Conservation (phyloP, 1,284 basidiomycete species). For the Cutaneotrichosporon sp. region DNA sequence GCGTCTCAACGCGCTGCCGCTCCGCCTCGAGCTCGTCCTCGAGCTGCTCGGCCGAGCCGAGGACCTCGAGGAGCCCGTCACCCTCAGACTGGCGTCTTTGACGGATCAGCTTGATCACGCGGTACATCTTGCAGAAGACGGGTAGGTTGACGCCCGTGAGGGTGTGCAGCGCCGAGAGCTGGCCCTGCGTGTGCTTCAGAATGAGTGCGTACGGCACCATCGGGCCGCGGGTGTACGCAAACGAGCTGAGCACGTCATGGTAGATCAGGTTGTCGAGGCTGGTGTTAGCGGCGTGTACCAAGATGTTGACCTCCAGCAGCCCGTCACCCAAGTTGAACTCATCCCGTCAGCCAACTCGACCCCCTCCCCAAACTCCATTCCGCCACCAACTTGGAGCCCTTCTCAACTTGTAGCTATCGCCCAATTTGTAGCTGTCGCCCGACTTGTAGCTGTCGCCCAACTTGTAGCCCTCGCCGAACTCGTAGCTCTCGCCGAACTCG, state of each 20-base stretch:
- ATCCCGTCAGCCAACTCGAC: no score
- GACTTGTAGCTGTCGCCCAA: no score
- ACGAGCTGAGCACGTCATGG: conserved; percentile 7
- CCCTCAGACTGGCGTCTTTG: not conserved
- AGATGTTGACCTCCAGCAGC: no score
- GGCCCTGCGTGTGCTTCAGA: conserved; percentile 2
- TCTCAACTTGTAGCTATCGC: no score
- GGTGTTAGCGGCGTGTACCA: not conserved
- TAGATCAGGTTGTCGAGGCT: conserved; percentile 6
- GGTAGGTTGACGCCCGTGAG: conserved; percentile 4
- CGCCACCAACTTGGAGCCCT: no score
- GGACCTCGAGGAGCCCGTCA: not conserved
- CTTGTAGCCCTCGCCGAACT: no score
- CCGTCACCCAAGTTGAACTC: no score
- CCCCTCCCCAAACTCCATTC: no score
- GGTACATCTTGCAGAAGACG: conserved; percentile 5
- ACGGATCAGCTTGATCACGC: conserved; percentile 1
- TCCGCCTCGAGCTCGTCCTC: conserved; percentile 6
- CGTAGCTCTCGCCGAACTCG: no score
- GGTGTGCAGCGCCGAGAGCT: not conserved
- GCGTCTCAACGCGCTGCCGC: not conserved
- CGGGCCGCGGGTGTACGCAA: not conserved
- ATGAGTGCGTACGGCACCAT: conserved; percentile 5
- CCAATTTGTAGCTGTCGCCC: no score
- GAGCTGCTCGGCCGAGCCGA: not conserved